Percentiles rank a stretch among this genome's conserved stretches.
phyloP scores from a whole-genome alignment of 2,329 filamentous ascomycete genomes.

The Trichoderma pleuroti region DNA sequence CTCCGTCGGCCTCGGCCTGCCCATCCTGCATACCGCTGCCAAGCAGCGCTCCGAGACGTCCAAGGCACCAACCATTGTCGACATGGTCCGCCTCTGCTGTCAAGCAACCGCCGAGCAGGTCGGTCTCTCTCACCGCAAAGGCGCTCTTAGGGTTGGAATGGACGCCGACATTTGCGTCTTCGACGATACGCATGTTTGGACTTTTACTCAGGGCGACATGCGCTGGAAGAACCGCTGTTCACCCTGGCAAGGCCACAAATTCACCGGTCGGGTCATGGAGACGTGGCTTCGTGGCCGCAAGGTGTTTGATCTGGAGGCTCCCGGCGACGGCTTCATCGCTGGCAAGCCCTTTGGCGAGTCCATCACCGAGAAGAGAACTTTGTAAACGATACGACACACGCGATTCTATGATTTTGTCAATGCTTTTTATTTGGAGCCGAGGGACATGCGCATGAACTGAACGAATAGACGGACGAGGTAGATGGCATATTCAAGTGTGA shows the following conservation, averaged over 20 bases:
- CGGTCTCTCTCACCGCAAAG: conserved; percentile 76
- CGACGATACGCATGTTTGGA: conserved; percentile 77
- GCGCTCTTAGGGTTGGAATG: conserved; percentile 70
- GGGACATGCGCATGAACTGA: background rate
- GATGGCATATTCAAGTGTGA: background rate
- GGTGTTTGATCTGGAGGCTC: conserved; percentile 66
- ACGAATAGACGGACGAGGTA: background rate
- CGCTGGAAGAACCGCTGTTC: conserved; percentile 91
- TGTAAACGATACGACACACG: conserved; percentile 26
- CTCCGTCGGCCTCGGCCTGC: conserved; percentile 85
- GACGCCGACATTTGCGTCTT: conserved; percentile 91
- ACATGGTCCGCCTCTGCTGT: conserved; percentile 83
- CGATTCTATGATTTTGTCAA: conserved; percentile 8
- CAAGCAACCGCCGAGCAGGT: conserved; percentile 85
- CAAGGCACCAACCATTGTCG: conserved; percentile 55
- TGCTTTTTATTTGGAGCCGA: background rate
- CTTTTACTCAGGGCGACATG: conserved; percentile 74
- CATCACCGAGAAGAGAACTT: conserved; percentile 58
- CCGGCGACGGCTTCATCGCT: conserved; percentile 48
- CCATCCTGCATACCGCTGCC: conserved; percentile 81
- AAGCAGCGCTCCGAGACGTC: conserved; percentile 54
- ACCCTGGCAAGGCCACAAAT: conserved; percentile 78
- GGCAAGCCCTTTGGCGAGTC: conserved; percentile 48
- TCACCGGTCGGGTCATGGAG: conserved; percentile 75
- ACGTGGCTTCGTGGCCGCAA: conserved; percentile 78